Evolutionary conservation across 78 protist species (phyloP).

Genomic region (Speleostelium caveatum): DNA sequence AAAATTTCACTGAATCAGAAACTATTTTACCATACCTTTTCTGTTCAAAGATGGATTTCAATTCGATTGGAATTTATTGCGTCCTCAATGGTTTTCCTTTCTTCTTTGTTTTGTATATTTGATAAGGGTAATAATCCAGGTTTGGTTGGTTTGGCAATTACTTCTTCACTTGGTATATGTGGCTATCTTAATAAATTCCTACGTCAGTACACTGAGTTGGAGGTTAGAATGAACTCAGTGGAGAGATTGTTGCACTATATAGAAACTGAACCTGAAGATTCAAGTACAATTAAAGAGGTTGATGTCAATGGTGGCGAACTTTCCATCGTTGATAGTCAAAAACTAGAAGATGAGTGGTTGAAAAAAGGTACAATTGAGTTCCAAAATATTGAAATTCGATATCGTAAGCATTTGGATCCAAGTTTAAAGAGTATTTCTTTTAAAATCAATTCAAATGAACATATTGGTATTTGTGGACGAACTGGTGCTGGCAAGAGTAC

Average conservation of each 20-base stretch:
- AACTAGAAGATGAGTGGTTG: slow-evolving; percentile 78
- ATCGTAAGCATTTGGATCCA: slow-evolving; percentile 81
- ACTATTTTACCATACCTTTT: slow-evolving; percentile 32
- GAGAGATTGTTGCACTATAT: slow-evolving; percentile 53
- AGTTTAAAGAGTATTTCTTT: slow-evolving; percentile 72
- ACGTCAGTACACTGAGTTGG: slow-evolving; percentile 55
- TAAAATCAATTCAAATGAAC: slow-evolving; percentile 49
- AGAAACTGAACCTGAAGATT: slow-evolving; percentile 47
- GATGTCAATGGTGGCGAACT: neutral
- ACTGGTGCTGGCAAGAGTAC: slow-evolving; percentile 93
- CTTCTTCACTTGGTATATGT: slow-evolving; percentile 71
- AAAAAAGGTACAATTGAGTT: slow-evolving; percentile 65
- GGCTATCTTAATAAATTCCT: slow-evolving; percentile 23
- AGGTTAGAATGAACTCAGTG: slow-evolving; percentile 85
- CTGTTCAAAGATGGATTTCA: slow-evolving; percentile 85
- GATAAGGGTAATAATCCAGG: slow-evolving; percentile 38
- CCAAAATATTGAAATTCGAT: slow-evolving; percentile 74
- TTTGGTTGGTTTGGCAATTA: slow-evolving; percentile 72
- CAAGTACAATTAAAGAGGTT: slow-evolving; percentile 10
- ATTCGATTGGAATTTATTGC: slow-evolving; percentile 85
- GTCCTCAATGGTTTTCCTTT: slow-evolving; percentile 28
- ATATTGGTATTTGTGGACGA: slow-evolving; percentile 92
- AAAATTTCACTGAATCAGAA: slow-evolving; percentile 39
- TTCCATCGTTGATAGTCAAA: slow-evolving; percentile 12
- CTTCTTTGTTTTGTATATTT: slow-evolving; percentile 38